Conservation (phyloP, 176 grass and related monocot species). For the Cenchrus americanus region DNA sequence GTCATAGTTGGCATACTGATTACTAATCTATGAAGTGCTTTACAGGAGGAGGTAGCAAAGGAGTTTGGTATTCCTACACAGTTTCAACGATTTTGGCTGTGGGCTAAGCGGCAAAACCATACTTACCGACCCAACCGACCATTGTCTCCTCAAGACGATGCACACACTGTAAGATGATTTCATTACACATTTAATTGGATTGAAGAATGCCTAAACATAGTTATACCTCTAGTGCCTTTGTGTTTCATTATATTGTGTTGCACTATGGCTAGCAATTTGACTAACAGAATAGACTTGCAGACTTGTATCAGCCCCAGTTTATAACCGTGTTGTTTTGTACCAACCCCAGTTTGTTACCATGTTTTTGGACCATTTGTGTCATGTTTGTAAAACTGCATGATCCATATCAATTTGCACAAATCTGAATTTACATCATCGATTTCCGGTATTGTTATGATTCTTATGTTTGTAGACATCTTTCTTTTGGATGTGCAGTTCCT, state of each 20-base stretch:
- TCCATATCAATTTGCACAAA: neutral
- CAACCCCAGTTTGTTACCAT: neutral
- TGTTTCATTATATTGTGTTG: constrained; percentile 1
- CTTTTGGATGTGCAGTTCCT: constrained; percentile 16
- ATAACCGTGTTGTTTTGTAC: neutral
- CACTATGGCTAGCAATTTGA: neutral
- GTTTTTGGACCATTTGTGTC: constrained; percentile 7
- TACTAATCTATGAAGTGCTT: constrained; percentile 67
- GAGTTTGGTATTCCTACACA: constrained; percentile 88
- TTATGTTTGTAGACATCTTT: constrained; percentile 4
- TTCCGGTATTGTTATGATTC: neutral
- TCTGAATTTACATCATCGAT: neutral
- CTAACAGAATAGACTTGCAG: neutral
- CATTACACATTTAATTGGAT: constrained; percentile 18
- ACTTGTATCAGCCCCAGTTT: constrained; percentile 3
- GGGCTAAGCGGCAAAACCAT: constrained; percentile 99
- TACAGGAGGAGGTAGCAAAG: constrained; percentile 97
- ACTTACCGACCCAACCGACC: constrained; percentile 94
- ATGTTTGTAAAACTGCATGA: constrained; percentile 10
- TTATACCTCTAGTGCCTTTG: neutral
- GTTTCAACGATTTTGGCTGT: constrained; percentile 95
- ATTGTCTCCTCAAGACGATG: constrained; percentile 78
- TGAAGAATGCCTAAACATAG: neutral
- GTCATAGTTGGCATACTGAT: constrained; percentile 40
- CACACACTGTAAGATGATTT: constrained; percentile 80